Base-by-base conservation (phyloP, 306 rosid genomes). In the Vicia faba region DNA sequence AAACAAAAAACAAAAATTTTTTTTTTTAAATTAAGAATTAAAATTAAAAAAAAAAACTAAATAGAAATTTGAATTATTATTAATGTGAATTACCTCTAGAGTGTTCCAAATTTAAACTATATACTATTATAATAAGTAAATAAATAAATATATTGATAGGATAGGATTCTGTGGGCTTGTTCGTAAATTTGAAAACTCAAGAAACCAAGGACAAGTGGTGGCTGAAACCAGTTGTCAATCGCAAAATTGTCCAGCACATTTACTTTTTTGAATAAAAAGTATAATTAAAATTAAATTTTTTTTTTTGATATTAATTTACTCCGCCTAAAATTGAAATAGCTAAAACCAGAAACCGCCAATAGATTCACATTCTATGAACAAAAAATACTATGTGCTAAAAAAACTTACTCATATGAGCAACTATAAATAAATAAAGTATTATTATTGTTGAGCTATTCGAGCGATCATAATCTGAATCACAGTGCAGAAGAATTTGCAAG, bases 311-410 rank as follows among this genome's bases (percentile, higher is more conserved):
- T 43, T 0, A 31, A 33, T 53, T 33, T 50, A 33, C 23, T 38
- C 11, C 11, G 3, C 7, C 2, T 4, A 43, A 15, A 15, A 7
- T 2, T 25, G 23, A 62, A 66, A 68, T 31, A 66, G 65, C 6
- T 0, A 31, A 73, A 57, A 50, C 69, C 73, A 66, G 71, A 77
- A 67, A 15, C 81, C 84, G 84, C 92, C 86, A 66, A 82, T 78
- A 75, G 88, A 33, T 65, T 74, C 70, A 11, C 85, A 33, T 65
- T 74, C 70, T 20, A n/a, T 33, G 15, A 16, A 53, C 39, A 35
- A 15, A 14, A 31, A 58, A 20, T 26, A 57, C 54, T 28, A 25
- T 3, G 36, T 49, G 60, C 58, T 29, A 23, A 6, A 41, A 40
- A 23, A 33, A 3, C 23, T 49, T 16, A 12, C 23, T 28, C 6